These are phyloP conservation scores for Agrocybe praecox DNA, from an alignment of 768 basidiomycete species.

Conservation along the genomic window DNA sequence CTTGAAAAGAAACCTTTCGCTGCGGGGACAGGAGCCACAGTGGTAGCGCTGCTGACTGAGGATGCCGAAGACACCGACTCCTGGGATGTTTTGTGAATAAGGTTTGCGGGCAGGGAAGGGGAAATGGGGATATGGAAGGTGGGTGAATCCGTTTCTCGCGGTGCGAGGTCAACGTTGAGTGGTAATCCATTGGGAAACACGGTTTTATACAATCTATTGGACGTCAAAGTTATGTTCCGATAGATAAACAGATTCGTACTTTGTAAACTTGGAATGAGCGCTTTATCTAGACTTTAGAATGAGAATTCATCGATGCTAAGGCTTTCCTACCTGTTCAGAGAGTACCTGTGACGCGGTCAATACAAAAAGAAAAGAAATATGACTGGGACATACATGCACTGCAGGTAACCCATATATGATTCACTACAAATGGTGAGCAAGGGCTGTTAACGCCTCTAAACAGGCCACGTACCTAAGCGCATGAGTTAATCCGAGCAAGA, in stretches of 20 bases:
- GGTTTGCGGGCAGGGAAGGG: constrained; percentile 11
- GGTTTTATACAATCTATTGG: constrained; percentile 61
- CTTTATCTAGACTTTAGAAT: constrained; percentile 25
- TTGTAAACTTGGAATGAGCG: constrained; percentile 77
- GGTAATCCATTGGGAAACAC: constrained; percentile 64
- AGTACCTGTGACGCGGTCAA: constrained; percentile 29
- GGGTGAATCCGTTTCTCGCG: constrained; percentile 35
- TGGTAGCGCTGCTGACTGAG: constrained; percentile 19
- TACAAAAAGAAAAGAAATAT: neutral
- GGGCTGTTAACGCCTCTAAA: neutral
- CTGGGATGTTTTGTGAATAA: constrained; percentile 20
- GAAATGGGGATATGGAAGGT: neutral
- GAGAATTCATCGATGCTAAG: neutral
- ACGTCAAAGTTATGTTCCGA: neutral
- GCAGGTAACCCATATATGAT: constrained; percentile 77
- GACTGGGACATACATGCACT: constrained; percentile 59
- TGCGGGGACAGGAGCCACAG: constrained; percentile 13
- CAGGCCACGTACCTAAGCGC: constrained; percentile 58
- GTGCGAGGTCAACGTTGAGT: constrained; percentile 26
- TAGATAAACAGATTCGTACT: constrained; percentile 37
- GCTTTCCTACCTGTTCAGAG: constrained; percentile 53
- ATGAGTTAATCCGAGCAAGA: constrained; percentile 70
- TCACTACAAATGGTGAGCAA: constrained; percentile 45
- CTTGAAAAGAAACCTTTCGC: constrained; percentile 36
- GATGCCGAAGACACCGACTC: constrained; percentile 23